A percentile compares a stretch with the other conserved stretches of the same genome.
These are phyloP conservation scores for Spizellomyces punctatus DNA, from an alignment of 192 early-diverging fungal species.

Conservation along the genomic window DNA sequence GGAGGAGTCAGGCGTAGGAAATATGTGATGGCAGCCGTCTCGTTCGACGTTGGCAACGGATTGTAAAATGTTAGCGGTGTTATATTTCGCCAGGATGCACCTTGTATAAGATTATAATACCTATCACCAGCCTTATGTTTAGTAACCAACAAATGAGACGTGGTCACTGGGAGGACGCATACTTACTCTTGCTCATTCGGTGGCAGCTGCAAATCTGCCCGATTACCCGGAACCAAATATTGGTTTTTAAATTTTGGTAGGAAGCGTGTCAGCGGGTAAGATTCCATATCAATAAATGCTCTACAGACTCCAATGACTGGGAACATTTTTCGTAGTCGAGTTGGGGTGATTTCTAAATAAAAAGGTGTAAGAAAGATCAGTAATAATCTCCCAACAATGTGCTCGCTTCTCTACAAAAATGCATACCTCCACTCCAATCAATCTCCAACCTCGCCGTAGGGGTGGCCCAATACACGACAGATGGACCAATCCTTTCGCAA, in stretches of 20 bases:
- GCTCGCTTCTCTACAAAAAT: too few relatives aligned
- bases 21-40: neutral
- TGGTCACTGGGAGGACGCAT: neutral
- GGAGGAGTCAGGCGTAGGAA: constrained; percentile 13
- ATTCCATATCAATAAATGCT: constrained; percentile 7
- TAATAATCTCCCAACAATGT: neutral
- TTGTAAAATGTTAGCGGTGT: neutral
- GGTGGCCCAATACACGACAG: constrained; percentile 25
- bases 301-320: neutral
- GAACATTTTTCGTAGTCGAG: neutral
- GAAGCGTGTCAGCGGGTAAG: neutral
- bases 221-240: constrained; percentile 13
- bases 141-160: neutral
- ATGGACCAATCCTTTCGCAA: constrained; percentile 10
- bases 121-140: neutral
- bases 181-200: neutral
- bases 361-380: neutral
- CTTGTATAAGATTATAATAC: constrained; percentile 5
- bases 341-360: too few relatives aligned
- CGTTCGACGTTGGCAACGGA: neutral
- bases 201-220: neutral
- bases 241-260: neutral
- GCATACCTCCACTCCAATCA: constrained; percentile 7
- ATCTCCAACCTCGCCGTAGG: constrained; percentile 8
- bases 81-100: constrained; percentile 4